These are phyloP conservation scores for Boletus bicolor DNA, from an alignment of 768 basidiomycete species.

Conservation along the genomic window DNA sequence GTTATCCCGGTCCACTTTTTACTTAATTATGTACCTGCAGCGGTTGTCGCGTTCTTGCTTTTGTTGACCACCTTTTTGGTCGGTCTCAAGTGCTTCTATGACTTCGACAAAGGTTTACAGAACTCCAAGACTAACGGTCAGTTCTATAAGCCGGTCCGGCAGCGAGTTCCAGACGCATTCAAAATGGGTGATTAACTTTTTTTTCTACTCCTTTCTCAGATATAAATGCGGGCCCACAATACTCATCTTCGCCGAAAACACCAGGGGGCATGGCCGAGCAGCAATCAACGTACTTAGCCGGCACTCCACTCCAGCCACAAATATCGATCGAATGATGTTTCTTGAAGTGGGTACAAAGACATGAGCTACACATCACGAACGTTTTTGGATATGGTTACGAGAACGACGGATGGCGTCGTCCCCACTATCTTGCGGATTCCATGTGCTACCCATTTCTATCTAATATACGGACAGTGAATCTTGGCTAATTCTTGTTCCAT, in stretches of 20 bases:
- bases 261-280: slow-evolving; percentile 46
- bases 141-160: slow-evolving; percentile 39
- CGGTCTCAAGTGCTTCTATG: slow-evolving; percentile 74
- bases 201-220: slow-evolving; percentile 35
- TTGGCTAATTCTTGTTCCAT: slow-evolving; percentile 18
- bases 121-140: slow-evolving; percentile 73
- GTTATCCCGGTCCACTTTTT: neutral
- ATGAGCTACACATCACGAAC: slow-evolving; percentile 1
- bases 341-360: neutral
- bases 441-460: slow-evolving; percentile 10
- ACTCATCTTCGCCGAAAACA: slow-evolving; percentile 38
- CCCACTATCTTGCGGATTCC: slow-evolving; percentile 8
- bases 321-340: slow-evolving; percentile 70
- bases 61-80: slow-evolving; percentile 71
- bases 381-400: slow-evolving; percentile 5
- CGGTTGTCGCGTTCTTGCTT: slow-evolving; percentile 72
- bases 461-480: slow-evolving; percentile 16
- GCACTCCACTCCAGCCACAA: slow-evolving; percentile 51
- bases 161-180: slow-evolving; percentile 18
- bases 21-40: slow-evolving; percentile 35
- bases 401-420: neutral
- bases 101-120: slow-evolving; percentile 79
- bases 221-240: slow-evolving; percentile 45
- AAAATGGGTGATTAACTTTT: slow-evolving; percentile 38
- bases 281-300: slow-evolving; percentile 43